phyloP scores from a whole-genome alignment of 257 asterid species.

The Paraleonurus japonicus region DNA sequence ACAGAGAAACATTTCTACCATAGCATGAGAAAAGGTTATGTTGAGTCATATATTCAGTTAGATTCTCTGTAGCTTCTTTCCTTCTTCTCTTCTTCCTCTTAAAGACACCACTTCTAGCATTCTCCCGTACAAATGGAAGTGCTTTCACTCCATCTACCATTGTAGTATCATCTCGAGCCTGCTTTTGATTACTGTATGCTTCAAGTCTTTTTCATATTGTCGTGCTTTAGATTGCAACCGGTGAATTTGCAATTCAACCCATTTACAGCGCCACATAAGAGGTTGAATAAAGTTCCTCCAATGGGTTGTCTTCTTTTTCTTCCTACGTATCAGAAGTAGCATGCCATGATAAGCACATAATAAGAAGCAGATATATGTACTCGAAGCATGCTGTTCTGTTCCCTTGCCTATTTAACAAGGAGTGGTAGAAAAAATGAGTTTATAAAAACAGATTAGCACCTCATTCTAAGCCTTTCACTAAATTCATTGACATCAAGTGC shows the following conservation, averaged over 20 bases:
- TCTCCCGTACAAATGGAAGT: slow-evolving; percentile 36
- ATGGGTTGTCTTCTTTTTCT: slow-evolving; percentile 57
- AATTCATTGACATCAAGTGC: slow-evolving; percentile 34
- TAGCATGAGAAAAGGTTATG: slow-evolving; percentile 72
- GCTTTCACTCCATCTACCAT: slow-evolving; percentile 42
- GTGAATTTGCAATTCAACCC: slow-evolving; percentile 72
- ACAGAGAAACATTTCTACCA: slow-evolving; percentile 40
- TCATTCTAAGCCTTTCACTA: slow-evolving; percentile 38
- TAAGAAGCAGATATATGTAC: background rate
- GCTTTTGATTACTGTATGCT: slow-evolving; percentile 34
- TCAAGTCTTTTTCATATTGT: slow-evolving; percentile 55
- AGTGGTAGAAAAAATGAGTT: background rate
- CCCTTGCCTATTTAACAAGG: background rate
- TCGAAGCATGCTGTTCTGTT: background rate
- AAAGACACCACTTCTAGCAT: slow-evolving; percentile 30
- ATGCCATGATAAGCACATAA: background rate
- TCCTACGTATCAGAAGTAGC: slow-evolving; percentile 39
- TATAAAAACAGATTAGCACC: slow-evolving; percentile 33
- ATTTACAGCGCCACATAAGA: slow-evolving; percentile 80
- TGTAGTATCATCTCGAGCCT: slow-evolving; percentile 27
- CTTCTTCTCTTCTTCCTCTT: slow-evolving; percentile 69
- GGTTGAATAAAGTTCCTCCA: slow-evolving; percentile 71
- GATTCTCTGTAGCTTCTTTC: slow-evolving; percentile 45
- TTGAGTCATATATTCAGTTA: slow-evolving; percentile 54
- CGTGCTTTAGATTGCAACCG: slow-evolving; percentile 48